Evolutionary conservation across 495 filamentous ascomycete species (phyloP), one percentile per base, ranked within the genome.

Genomic region (Lasiosphaeria hispida): DNA sequence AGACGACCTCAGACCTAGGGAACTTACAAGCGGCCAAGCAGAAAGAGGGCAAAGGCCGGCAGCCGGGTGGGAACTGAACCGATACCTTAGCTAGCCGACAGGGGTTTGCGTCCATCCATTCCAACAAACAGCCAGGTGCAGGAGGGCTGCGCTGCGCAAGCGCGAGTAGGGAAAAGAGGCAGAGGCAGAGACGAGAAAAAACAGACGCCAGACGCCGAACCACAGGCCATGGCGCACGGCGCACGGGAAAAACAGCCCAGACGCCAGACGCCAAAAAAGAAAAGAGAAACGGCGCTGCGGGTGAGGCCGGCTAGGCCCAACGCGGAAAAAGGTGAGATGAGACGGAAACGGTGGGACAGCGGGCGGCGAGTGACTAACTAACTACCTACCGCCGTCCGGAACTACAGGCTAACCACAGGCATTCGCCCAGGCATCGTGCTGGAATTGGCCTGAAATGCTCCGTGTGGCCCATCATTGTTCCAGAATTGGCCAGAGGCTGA

Each of bases 401-500:
- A 30, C 23, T 30, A 30, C 5, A 30, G 23, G 23, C 23, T 30
- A 30, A 30, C 23, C 23, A 30, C 23, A 30, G 35, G 49, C 35
- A 52, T 9, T 36, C 23, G 23, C n/a, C n/a, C 23, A 30, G 23
- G 43, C 43, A 23, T 9, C 10, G 43, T 23, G 13, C 43, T 7
- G 11, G 9, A 52, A 17, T 17, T 34, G 36, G 9, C 30, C 47
- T 35, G 18, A 35, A 35, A 37, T n/a, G 14, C 19, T 34, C 49
- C 49, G 35, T 40, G 36, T 52, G 49, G 49, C 15, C 49, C 14
- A 15, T 23, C 36, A 18, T 8, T 13, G 35, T 52, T 37, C 49
- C 49, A 40, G 49, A 52, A 38, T 39, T 36, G 49, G 49, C 49
- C 15, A 52, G 30, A 33, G 47, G 49, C 49, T 52, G 49, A 52